Conservation (phyloP, 2,329 filamentous ascomycete genomes). For the Pyricularia pennisetigena region DNA sequence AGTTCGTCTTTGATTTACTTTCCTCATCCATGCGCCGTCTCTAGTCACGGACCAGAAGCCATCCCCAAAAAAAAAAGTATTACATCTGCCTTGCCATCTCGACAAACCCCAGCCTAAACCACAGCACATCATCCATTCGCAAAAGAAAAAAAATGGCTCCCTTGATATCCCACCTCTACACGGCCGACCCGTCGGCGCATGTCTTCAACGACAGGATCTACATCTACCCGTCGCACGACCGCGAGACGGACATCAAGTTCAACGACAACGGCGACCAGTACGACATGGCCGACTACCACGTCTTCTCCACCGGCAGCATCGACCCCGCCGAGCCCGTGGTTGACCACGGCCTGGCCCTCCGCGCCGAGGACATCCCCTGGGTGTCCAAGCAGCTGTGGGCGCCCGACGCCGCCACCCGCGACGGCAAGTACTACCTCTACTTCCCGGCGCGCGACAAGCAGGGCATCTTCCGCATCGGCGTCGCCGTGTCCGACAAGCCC, state of each 20-base stretch:
- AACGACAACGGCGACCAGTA: conserved; percentile 84
- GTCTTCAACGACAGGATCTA: conserved; percentile 68
- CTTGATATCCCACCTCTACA: conserved; percentile 67
- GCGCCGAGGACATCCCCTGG: conserved; percentile 60
- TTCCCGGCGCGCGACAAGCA: conserved; percentile 66
- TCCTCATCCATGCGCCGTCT: background rate
- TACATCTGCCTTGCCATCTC: background rate
- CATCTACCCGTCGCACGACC: conserved; percentile 74
- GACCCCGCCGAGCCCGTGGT: conserved; percentile 49
- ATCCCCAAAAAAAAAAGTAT: too few relatives aligned
- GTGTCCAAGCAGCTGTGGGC: conserved; percentile 74
- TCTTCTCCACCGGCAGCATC: conserved; percentile 48
- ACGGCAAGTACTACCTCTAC: conserved; percentile 62
- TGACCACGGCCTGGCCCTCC: conserved; percentile 64
- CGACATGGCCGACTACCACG: conserved; percentile 78
- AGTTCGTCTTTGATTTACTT: background rate
- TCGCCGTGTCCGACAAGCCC: conserved; percentile 53
- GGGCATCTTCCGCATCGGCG: conserved; percentile 64
- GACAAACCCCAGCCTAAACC: background rate
- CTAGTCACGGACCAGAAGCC: background rate
- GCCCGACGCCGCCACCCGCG: conserved; percentile 60
- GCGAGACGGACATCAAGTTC: conserved; percentile 62
- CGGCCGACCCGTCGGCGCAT: conserved; percentile 71
- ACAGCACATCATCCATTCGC: background rate
- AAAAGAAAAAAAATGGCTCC: conserved; percentile 33